phyloP scores from a whole-genome alignment of 2,329 filamentous ascomycete species.

The Lachnellula cervina region DNA sequence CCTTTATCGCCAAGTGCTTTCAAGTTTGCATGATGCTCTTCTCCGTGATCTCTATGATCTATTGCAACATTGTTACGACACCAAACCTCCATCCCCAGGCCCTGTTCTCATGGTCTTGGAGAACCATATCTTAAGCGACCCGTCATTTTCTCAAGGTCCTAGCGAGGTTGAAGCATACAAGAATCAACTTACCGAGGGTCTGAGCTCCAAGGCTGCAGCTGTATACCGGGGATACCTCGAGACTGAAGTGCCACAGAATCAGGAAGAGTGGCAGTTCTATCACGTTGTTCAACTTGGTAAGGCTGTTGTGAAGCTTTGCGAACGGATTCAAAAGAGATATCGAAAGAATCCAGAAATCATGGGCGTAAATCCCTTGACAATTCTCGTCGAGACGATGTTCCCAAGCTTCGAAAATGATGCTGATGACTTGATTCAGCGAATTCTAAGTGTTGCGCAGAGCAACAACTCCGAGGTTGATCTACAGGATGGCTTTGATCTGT shows the following conservation, averaged over 20 bases:
- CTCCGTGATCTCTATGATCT: constrained; percentile 82
- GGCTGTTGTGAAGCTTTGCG: constrained; percentile 75
- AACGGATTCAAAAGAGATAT: constrained; percentile 90
- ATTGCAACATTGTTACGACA: constrained; percentile 83
- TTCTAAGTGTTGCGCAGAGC: constrained; percentile 67
- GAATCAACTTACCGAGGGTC: constrained; percentile 64
- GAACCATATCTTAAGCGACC: constrained; percentile 75
- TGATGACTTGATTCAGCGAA: constrained; percentile 74
- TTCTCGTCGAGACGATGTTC: constrained; percentile 77
- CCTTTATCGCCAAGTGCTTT: constrained; percentile 70
- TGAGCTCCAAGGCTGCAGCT: constrained; percentile 69
- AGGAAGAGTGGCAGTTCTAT: constrained; percentile 83
- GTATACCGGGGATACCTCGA: constrained; percentile 77
- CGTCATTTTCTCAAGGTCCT: constrained; percentile 64
- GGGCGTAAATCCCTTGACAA: constrained; percentile 61
- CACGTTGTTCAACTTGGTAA: constrained; percentile 88
- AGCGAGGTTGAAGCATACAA: constrained; percentile 70
- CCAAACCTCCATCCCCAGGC: constrained; percentile 77
- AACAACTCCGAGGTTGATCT: constrained; percentile 73
- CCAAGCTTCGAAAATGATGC: constrained; percentile 89
- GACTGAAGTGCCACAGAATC: constrained; percentile 71
- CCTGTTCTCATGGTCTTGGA: constrained; percentile 74
- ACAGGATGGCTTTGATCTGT: constrained; percentile 90
- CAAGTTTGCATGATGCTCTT: constrained; percentile 72
- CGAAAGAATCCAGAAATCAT: constrained; percentile 82